Evolutionary conservation across 2,329 filamentous ascomycete genomes (phyloP), one percentile per base, ranked within the genome.

Genomic region (Zalaria obscura): DNA sequence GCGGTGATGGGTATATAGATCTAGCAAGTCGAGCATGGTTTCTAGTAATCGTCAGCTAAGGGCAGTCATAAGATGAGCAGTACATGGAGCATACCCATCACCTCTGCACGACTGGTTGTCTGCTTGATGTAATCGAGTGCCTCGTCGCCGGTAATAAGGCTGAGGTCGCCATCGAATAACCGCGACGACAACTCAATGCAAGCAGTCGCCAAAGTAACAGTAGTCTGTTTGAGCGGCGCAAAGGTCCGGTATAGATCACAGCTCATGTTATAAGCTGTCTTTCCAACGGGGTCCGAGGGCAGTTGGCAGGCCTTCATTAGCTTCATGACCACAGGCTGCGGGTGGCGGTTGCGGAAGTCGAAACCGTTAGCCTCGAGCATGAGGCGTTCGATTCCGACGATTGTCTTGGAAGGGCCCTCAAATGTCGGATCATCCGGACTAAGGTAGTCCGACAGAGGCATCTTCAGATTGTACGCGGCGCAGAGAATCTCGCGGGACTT

Each of bases 191-290:
- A 73, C 61, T 94, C 87, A 7, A 93, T 65, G 49, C 85, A 76
- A 6, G 82, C 81, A 53, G 93, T 74, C 1, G 83, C 85, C 72
- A 95, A 80, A 9, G 85, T 83, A n/a, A 82, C 76, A 0, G 83
- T 83, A 0, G 80, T 83, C 53, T 93, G 85, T 65, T 96, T 96
- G 44, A 96, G 70, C 5, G 88, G 88, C 1, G 86, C 80, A 60
- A 91, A 93, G 0, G 91, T 98, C 56, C 88, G 85, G 64, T 95
- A 94, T 37, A 94, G 68, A 61, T 98, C 91, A 40, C 89, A 75
- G 37, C 80, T 83, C 57, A 96, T 83, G 47, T 80, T 77, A 63
- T 87, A 94, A 0, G 85, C 84, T 0, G 78, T 72, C 10, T 69
- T 69, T 27, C 78, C 75, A 45, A 87, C 75, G 25, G 64, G 57